phyloP scores from a whole-genome alignment of 2,329 filamentous ascomycete species.

The Zasmidium cellare region DNA sequence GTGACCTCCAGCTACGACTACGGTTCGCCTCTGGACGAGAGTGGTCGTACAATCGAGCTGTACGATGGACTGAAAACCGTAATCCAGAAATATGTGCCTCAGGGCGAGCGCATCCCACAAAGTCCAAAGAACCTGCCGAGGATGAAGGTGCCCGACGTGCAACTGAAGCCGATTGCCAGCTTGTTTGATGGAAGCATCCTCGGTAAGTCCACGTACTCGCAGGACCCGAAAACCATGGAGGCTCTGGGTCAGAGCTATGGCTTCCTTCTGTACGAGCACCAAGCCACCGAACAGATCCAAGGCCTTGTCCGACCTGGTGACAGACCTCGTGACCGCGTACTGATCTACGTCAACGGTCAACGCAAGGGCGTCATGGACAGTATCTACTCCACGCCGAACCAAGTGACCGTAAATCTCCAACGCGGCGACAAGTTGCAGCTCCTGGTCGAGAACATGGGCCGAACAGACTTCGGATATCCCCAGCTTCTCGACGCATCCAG shows the following conservation, averaged over 20 bases:
- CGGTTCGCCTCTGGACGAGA: conserved; percentile 52
- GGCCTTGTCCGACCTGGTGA: conserved; percentile 44
- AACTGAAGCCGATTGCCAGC: conserved; percentile 36
- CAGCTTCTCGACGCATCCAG: conserved; percentile 44
- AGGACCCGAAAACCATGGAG: conserved; percentile 8
- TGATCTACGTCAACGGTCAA: conserved; percentile 49
- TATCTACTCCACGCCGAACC: conserved; percentile 42
- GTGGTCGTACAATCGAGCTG: conserved; percentile 47
- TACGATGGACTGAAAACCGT: conserved; percentile 44
- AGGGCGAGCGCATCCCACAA: conserved; percentile 39
- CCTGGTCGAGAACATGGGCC: conserved; percentile 54
- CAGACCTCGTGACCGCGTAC: conserved; percentile 46
- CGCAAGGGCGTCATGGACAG: conserved; percentile 50
- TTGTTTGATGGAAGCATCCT: neutral
- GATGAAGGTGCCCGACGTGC: conserved; percentile 38
- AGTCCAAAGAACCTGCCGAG: conserved; percentile 37
- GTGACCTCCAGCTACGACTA: conserved; percentile 55
- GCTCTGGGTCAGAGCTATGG: conserved; percentile 10
- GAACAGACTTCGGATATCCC: conserved; percentile 47
- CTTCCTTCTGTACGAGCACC: conserved; percentile 11
- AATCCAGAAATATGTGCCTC: conserved; percentile 38
- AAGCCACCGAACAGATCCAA: neutral
- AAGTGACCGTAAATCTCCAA: conserved; percentile 40
- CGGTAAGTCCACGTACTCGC: neutral
- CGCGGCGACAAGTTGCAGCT: conserved; percentile 45